Base-by-base conservation (phyloP, 305 asterid species). In the Fraxinus sp. region DNA sequence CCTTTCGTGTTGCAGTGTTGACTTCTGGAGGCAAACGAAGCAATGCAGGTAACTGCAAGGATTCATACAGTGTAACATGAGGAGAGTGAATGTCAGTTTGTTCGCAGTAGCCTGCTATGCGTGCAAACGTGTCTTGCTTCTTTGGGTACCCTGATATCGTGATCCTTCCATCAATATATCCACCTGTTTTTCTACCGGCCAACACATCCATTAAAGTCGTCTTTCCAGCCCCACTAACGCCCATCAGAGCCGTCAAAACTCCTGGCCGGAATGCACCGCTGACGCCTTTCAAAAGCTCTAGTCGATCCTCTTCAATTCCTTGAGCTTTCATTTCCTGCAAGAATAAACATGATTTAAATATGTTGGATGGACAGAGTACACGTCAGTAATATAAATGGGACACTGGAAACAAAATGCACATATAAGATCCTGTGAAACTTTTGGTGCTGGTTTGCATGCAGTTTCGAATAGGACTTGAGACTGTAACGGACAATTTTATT, bases 61-160 rank as follows among this genome's bases (percentile, higher is more conserved):
- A 94, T 81, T 95, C 99, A 3, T 84, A 83, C 3, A 94, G 97
- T 3, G 99, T 94, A 28, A 95, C 97, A 81, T 94, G 96, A 75
- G 99, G 99, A 57, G 98, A 93, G 84, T 95, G 99, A 84, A 95
- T 89, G 80, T 95, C 98, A 0, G 93, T 95, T 86, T 95, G 99
- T 86, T 95, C 99, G 80, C 99, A 95, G 87, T 95, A 95, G 78
- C 99, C 99, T 20, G 98, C 89, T 82, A 95, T 94, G 0, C 99
- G 93, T 4, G 99, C 97, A 86, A 94, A 95, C 0, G 99, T 94
- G 84, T 92, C 97, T 88, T 95, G 98, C 82, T 90, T 89, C 90
- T 94, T 95, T 5, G 92, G 96, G 77, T 92, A 91, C n/a, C 99
- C 99, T 13, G 99, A 95, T 81, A 95, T 90, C 24, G 84, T 87